Evolutionary conservation across 2,329 filamentous ascomycete species (phyloP).

Genomic region (Aspergillus terreus): DNA sequence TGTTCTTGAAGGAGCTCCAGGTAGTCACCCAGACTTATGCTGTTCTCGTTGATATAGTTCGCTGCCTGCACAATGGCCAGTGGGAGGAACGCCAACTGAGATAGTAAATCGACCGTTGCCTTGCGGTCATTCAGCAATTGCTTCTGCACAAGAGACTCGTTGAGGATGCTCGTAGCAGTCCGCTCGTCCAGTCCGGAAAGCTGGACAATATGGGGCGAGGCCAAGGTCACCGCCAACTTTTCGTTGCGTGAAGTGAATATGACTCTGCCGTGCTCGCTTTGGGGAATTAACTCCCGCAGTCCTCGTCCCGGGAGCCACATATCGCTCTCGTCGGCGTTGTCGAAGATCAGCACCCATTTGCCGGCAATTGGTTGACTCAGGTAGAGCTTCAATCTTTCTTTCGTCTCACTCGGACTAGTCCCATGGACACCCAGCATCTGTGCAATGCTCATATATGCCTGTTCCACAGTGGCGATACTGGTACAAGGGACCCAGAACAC

Average conservation of each 20-base stretch:
- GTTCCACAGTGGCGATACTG: constrained; percentile 15
- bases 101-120: constrained; percentile 8
- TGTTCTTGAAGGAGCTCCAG: constrained; percentile 5
- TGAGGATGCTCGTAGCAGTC: background rate
- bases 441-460: constrained; percentile 14
- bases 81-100: constrained; percentile 19
- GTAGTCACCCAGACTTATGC: constrained; percentile 1
- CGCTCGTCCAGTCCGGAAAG: background rate
- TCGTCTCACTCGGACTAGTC: constrained; percentile 1
- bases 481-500: constrained; percentile 27
- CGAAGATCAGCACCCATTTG: constrained; percentile 21
- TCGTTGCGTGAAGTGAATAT: constrained; percentile 26
- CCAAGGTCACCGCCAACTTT: constrained; percentile 16
- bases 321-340: constrained; percentile 22
- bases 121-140: constrained; percentile 11
- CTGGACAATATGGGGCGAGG: background rate
- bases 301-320: constrained; percentile 11
- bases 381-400: constrained; percentile 3
- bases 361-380: constrained; percentile 10
- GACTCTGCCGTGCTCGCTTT: constrained; percentile 19
- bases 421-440: constrained; percentile 9
- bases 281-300: constrained; percentile 13
- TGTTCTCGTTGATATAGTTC: constrained; percentile 15
- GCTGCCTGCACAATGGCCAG: constrained; percentile 23
- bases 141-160: background rate